Percentiles rank a stretch among this genome's conserved stretches.
Evolutionary conservation across 441 rosid species (phyloP).

Genomic region (Erodium moschatum): DNA sequence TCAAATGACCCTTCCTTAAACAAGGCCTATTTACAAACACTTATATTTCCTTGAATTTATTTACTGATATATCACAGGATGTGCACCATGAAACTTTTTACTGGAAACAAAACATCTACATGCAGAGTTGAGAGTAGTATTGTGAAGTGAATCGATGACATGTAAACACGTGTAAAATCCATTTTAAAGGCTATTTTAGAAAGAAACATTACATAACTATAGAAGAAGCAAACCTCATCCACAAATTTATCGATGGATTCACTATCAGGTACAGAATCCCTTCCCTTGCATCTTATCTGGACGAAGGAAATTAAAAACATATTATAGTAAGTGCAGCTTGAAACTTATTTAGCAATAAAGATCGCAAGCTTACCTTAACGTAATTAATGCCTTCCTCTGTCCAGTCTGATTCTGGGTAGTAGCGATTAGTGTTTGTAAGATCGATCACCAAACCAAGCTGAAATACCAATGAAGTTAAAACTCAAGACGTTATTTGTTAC

Average conservation of each 20-base stretch:
- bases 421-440: conserved; percentile 87
- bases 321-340: conserved; percentile 7
- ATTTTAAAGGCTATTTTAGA: background rate
- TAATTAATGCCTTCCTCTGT: conserved; percentile 85
- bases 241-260: conserved; percentile 75
- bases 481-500: conserved; percentile 5
- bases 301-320: conserved; percentile 16
- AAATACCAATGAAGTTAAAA: conserved; percentile 1
- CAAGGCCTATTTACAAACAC: background rate
- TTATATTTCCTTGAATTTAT: background rate
- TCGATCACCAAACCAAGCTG: conserved; percentile 99
- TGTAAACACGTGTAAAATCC: background rate
- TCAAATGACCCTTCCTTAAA: background rate
- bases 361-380: conserved; percentile 53
- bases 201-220: background rate
- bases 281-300: conserved; percentile 88
- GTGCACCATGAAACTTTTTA: background rate
- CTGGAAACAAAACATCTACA: background rate
- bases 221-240: conserved; percentile 53
- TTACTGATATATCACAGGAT: background rate
- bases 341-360: conserved; percentile 7
- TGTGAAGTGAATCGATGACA: background rate
- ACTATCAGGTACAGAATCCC: conserved; percentile 86
- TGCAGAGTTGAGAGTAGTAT: conserved; percentile 2
- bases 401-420: conserved; percentile 67